phyloP scores from a whole-genome alignment of 768 basidiomycete genomes.

The Leccinum subgranulosum region DNA sequence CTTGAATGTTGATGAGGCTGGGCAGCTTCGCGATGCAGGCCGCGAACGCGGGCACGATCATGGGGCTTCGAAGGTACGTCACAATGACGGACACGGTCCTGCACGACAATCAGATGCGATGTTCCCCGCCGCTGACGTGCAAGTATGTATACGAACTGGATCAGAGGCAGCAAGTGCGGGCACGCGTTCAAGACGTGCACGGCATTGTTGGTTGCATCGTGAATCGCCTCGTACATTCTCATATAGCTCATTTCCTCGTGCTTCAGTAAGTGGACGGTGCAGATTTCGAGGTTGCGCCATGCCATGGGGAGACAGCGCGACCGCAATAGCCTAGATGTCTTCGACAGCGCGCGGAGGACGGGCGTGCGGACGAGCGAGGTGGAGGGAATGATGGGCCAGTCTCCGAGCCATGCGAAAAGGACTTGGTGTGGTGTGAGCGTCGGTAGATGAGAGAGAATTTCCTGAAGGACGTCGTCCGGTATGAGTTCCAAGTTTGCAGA shows the following conservation, averaged over 20 bases:
- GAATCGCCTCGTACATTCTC: neutral
- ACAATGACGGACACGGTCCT: constrained; percentile 2
- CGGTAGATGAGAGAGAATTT: constrained; percentile 11
- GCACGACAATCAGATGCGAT: neutral
- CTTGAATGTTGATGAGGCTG: constrained; percentile 9
- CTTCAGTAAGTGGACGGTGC: neutral
- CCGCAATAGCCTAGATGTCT: constrained; percentile 6
- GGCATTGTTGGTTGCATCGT: neutral
- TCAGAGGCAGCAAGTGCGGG: constrained; percentile 1
- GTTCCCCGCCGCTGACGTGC: too few species aligned
- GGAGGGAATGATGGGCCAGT: neutral
- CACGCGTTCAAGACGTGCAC: neutral
- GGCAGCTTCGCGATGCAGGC: neutral
- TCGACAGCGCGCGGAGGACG: constrained; percentile 4
- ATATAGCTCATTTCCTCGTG: neutral
- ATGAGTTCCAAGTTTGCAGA: constrained; percentile 3
- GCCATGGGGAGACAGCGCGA: constrained; percentile 13
- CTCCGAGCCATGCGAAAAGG: neutral
- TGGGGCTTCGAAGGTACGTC: neutral
- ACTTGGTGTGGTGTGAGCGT: neutral
- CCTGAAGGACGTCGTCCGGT: constrained; percentile 11
- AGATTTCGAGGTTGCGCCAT: constrained; percentile 10
- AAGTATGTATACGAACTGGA: constrained; percentile 3
- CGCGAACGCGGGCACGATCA: constrained; percentile 10
- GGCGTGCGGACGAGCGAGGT: neutral